Percentiles rank a stretch among this genome's conserved stretches.
Conservation (phyloP, 1,284 basidiomycete genomes). For the Anthracocystis walkeri region DNA sequence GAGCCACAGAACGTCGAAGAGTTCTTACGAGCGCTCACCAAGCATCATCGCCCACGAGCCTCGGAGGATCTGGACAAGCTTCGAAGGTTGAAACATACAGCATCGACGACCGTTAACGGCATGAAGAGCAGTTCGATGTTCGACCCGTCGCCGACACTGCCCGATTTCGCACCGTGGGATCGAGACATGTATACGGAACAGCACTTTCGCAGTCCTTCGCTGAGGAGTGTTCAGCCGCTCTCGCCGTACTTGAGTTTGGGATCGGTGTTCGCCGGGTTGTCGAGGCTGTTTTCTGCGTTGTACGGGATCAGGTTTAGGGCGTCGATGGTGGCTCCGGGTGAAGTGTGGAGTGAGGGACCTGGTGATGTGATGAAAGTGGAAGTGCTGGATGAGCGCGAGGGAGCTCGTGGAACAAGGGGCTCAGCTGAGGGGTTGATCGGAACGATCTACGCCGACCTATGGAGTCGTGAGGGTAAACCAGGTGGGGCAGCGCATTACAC, state of each 20-base stretch:
- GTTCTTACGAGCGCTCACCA: constrained; percentile 59
- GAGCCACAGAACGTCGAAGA: constrained; percentile 58
- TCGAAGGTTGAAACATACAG: constrained; percentile 44
- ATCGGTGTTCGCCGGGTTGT: constrained; percentile 65
- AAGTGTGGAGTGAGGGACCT: constrained; percentile 80
- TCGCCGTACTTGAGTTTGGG: constrained; percentile 65
- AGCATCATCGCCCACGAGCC: constrained; percentile 59
- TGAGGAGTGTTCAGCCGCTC: constrained; percentile 55
- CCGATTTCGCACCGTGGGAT: constrained; percentile 61
- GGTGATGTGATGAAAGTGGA: constrained; percentile 87
- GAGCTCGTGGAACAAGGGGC: constrained; percentile 65
- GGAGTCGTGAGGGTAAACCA: constrained; percentile 85
- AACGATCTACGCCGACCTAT: constrained; percentile 94
- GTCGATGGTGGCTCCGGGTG: constrained; percentile 74
- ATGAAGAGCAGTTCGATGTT: constrained; percentile 9
- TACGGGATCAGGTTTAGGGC: constrained; percentile 66
- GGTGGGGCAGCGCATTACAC: constrained; percentile 96
- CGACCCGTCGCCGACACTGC: constrained; percentile 20
- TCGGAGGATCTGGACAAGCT: constrained; percentile 54
- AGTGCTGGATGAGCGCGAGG: constrained; percentile 87
- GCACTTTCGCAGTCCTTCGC: constrained; percentile 43
- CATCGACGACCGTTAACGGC: not conserved
- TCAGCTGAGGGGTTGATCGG: constrained; percentile 76
- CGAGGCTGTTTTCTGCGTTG: constrained; percentile 60
- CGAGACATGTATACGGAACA: constrained; percentile 64